Conservation (phyloP, 495 filamentous ascomycete species). For the Penicillium macrosclerotiorum region DNA sequence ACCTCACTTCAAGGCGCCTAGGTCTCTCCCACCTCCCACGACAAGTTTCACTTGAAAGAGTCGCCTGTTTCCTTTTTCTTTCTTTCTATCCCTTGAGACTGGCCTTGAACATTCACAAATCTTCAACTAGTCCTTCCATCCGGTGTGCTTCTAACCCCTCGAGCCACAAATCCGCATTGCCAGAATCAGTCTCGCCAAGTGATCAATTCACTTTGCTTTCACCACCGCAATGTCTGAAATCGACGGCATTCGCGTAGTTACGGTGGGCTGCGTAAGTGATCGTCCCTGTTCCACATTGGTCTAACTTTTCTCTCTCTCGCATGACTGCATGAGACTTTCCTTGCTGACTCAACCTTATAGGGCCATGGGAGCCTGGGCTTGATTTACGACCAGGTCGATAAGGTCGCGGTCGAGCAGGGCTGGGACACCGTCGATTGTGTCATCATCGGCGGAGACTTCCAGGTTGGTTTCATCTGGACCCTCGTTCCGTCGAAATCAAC, state of each 20-base stretch:
- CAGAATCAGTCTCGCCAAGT: no score
- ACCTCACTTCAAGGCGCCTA: no score
- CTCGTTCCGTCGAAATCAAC: background rate
- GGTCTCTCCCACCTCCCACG: no score
- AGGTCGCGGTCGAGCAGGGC: constrained; percentile 57
- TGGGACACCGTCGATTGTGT: constrained; percentile 80
- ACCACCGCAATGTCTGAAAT: background rate
- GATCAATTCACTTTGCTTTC: background rate
- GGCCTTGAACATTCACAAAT: no score
- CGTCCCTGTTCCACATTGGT: background rate
- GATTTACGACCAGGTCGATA: constrained; percentile 76
- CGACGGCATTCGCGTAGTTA: constrained; percentile 43
- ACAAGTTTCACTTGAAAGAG: no score
- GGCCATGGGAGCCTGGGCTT: constrained; percentile 88
- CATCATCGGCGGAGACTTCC: constrained; percentile 90
- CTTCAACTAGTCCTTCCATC: no score
- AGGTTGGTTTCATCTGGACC: constrained; percentile 48
- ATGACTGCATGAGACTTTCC: background rate
- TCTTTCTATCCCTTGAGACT: no score
- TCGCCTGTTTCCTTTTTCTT: no score
- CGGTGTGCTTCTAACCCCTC: no score
- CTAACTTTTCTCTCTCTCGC: background rate
- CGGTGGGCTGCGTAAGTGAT: constrained; percentile 78
- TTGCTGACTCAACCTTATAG: constrained; percentile 37
- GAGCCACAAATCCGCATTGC: no score